phyloP scores from a whole-genome alignment of 2,329 filamentous ascomycete genomes.

The Calycina marina region DNA sequence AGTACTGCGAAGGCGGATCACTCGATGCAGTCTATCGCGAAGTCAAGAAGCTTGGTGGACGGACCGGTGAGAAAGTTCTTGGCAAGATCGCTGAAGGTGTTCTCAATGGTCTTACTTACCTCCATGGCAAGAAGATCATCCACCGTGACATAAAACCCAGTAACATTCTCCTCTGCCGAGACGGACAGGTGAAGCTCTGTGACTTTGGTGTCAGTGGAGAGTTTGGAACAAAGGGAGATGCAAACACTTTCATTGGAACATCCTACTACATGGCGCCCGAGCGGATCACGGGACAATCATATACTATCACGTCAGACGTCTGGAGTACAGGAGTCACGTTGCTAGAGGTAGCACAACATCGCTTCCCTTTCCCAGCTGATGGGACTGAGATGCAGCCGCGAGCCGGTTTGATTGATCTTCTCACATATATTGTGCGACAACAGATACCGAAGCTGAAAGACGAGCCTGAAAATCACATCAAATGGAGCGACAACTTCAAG shows the following conservation, averaged over 20 bases:
- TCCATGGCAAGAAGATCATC: slow-evolving; percentile 92
- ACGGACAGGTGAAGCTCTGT: slow-evolving; percentile 91
- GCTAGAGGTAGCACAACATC: slow-evolving; percentile 97
- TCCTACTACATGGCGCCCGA: slow-evolving; percentile 99
- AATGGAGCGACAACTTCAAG: slow-evolving; percentile 96
- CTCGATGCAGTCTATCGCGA: slow-evolving; percentile 95
- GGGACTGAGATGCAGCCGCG: slow-evolving; percentile 90
- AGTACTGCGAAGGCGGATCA: slow-evolving; percentile 94
- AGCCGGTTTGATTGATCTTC: slow-evolving; percentile 81
- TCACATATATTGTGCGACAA: slow-evolving; percentile 96
- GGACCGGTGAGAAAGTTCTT: slow-evolving; percentile 92
- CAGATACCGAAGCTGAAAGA: slow-evolving; percentile 92
- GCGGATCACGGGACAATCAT: slow-evolving; percentile 91
- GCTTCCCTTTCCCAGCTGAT: slow-evolving; percentile 95
- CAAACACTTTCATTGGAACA: slow-evolving; percentile 97
- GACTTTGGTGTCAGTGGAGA: slow-evolving; percentile 97
- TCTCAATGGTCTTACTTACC: slow-evolving; percentile 81
- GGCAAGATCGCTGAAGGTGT: slow-evolving; percentile 96
- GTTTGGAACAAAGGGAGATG: slow-evolving; percentile 96
- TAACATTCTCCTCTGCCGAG: slow-evolving; percentile 86
- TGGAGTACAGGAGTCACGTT: slow-evolving; percentile 96
- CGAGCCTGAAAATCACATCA: slow-evolving; percentile 75
- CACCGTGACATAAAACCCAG: slow-evolving; percentile 98
- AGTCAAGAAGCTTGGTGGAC: slow-evolving; percentile 85
- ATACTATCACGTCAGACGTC: slow-evolving; percentile 96